Percentiles rank a stretch among this genome's conserved stretches.
phyloP scores from a whole-genome alignment of 306 rosid genomes.

The Fragaria ananassa region DNA sequence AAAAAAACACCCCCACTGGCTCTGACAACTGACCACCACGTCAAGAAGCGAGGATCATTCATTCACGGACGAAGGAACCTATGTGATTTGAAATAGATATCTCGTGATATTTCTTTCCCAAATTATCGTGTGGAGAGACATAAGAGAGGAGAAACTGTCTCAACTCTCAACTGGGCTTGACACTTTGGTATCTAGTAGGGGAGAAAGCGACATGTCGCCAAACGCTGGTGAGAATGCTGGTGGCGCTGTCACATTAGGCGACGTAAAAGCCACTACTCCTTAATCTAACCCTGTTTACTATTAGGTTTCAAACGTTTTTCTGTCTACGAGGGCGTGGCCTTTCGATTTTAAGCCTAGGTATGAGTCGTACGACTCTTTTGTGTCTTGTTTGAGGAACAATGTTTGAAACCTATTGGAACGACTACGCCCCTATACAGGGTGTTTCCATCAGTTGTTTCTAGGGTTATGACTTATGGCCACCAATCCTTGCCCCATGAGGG shows the following conservation, averaged over 20 bases:
- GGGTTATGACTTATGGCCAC: too few relatives aligned
- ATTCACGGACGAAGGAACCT: neutral
- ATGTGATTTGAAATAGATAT: neutral
- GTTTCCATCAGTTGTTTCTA: too few relatives aligned
- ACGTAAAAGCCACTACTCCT: neutral
- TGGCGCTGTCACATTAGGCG: neutral
- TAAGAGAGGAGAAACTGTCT: neutral
- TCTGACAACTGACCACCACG: conserved; percentile 15
- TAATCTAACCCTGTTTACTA: too few relatives aligned
- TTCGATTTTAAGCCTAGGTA: too few relatives aligned
- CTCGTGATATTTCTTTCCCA: neutral
- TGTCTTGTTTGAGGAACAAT: too few relatives aligned
- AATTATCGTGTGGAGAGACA: neutral
- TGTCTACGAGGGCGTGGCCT: too few relatives aligned
- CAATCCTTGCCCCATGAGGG: too few relatives aligned
- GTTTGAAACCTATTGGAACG: too few relatives aligned
- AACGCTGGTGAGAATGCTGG: conserved; percentile 3
- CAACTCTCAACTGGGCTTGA: neutral
- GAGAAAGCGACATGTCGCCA: conserved; percentile 34
- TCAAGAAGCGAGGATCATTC: neutral
- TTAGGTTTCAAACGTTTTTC: too few relatives aligned
- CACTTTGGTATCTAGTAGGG: neutral
- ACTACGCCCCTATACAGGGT: too few relatives aligned
- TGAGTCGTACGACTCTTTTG: too few relatives aligned
- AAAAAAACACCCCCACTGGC: neutral